Evolutionary conservation across 768 basidiomycete species (phyloP), one percentile per base, ranked within the genome.

Genomic region (Lactifluus volemus): DNA sequence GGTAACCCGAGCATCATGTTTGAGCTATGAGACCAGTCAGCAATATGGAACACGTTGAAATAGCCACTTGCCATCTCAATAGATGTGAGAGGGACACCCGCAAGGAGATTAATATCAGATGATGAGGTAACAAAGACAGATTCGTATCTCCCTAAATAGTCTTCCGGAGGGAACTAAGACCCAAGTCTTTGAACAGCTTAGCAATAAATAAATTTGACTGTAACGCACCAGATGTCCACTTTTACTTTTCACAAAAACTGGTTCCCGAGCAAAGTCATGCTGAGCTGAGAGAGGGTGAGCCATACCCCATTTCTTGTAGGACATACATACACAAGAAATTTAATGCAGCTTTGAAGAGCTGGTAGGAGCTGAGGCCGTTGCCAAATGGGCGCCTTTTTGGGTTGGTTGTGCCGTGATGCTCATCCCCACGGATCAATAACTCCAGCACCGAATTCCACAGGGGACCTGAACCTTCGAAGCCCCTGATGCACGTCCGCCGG

Each of bases 301-400:
- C 21, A 8, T 29, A 3, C n/a, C 21, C 36, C 5, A 3, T 6
- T 8, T 42, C 10, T 9, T 25, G 53, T n/a, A 12, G 19, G 30
- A 2, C n/a, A 4, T 7, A 69, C 86, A 64, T 68, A 93, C 93
- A 82, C 25, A 98, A 70, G 68, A 94, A 86, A 70, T 94, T 90
- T 65, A 96, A 73, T 1, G 84, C 86, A 38, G 89, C 92, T 66
- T 88, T 83, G 71, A 98, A 88, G 32, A 96, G 77, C 69, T 95
- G 93, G 73, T 96, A 97, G 21, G 90, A 89, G 63, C 91, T 94
- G 66, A 98, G 70, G 2, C 92, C 89, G 58, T 80, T 82, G 5
- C 92, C 95, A 2, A 95, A 69, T 0, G 84, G 79, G 68, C 78
- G 84, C 56, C 83, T 76, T 55, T 75, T 77, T 30, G 65, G 41